These are phyloP conservation scores for Striga asiatica DNA, from an alignment of 257 asterid species.

Conservation along the genomic window DNA sequence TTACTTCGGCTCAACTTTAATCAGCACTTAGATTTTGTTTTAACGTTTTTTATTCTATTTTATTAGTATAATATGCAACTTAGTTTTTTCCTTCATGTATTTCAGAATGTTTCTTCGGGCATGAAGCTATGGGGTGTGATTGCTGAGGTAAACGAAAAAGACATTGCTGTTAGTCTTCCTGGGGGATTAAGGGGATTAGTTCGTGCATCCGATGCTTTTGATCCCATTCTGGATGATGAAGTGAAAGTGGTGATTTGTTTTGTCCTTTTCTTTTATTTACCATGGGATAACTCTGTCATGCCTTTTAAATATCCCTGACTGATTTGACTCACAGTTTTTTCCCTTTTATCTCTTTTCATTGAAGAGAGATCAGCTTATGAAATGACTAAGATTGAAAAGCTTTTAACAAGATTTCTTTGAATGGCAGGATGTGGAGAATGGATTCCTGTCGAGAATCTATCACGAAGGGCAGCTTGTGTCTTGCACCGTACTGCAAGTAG, in stretches of 20 bases:
- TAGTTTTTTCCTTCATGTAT: background rate
- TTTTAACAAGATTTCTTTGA: background rate
- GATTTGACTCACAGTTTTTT: background rate
- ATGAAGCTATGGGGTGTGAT: conserved; percentile 98
- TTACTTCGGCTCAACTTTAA: no score
- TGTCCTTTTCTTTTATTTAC: background rate
- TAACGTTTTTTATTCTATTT: no score
- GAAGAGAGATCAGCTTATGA: background rate
- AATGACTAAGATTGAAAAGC: background rate
- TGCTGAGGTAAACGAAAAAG: conserved; percentile 86
- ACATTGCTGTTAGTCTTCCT: conserved; percentile 79
- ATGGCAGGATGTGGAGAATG: conserved; percentile 43
- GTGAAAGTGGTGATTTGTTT: conserved; percentile 28
- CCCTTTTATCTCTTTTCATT: background rate
- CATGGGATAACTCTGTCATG: background rate
- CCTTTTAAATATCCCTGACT: conserved; percentile 1
- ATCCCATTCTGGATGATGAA: conserved; percentile 33
- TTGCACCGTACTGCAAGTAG: conserved; percentile 70
- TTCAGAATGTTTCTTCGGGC: conserved; percentile 79
- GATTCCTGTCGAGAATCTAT: conserved; percentile 53
- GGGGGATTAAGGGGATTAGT: conserved; percentile 94
- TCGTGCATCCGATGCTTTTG: conserved; percentile 80
- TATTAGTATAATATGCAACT: background rate
- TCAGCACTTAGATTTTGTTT: background rate
- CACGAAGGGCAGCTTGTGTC: conserved; percentile 82